A percentile compares a stretch with the other conserved stretches of the same genome.
Conservation (phyloP, 768 basidiomycete genomes). For the Boletus rubroflammeus region DNA sequence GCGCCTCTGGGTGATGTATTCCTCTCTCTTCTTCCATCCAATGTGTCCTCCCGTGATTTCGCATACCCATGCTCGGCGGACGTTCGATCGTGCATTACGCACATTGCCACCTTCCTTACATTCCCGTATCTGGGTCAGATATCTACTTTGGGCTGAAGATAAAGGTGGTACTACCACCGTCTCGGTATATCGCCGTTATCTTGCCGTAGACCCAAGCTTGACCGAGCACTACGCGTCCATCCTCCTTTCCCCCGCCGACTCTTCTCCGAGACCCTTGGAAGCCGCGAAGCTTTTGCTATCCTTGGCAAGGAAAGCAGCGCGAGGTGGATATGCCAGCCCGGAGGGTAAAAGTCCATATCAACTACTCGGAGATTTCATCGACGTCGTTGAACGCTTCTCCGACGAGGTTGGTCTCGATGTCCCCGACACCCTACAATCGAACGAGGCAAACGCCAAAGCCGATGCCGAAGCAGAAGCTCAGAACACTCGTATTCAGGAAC, state of each 20-base stretch:
- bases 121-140: constrained; percentile 86
- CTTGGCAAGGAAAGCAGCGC: constrained; percentile 77
- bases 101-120: constrained; percentile 93
- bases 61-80: constrained; percentile 87
- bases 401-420: constrained; percentile 91
- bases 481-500: constrained; percentile 28
- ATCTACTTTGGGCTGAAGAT: constrained; percentile 87
- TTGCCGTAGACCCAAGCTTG: constrained; percentile 73
- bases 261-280: constrained; percentile 78
- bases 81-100: constrained; percentile 91
- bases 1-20: constrained; percentile 90
- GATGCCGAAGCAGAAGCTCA: constrained; percentile 42
- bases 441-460: constrained; percentile 45
- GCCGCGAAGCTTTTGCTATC: constrained; percentile 88
- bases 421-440: constrained; percentile 63
- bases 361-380: constrained; percentile 87
- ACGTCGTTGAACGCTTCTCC: constrained; percentile 83
- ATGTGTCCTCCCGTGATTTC: constrained; percentile 80
- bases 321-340: constrained; percentile 79
- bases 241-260: constrained; percentile 55
- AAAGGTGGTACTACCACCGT: constrained; percentile 78
- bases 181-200: constrained; percentile 83
- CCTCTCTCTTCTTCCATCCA: constrained; percentile 86
- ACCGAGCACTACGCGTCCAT: constrained; percentile 76
- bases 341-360: constrained; percentile 97